Evolutionary conservation across 225 moss, liverwort and hornwort genomes (phyloP), one percentile per base, ranked within the genome.

Genomic region (Asterella californica): DNA sequence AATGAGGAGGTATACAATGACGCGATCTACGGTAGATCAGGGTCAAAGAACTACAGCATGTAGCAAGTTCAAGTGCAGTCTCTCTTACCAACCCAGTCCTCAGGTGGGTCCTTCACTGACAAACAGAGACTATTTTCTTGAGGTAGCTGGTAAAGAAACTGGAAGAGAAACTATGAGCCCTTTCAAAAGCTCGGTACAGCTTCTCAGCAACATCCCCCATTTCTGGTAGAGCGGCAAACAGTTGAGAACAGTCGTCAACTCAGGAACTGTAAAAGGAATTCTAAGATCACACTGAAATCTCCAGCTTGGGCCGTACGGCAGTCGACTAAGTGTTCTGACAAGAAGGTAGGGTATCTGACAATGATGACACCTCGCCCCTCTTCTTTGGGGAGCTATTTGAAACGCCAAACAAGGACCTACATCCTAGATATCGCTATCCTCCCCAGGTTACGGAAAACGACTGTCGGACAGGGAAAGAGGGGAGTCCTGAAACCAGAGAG

Each of bases 141-240:
- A 72, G 49, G 49, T 49, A 27, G 72, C 72, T 72, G 72, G 72
- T 72, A 48, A 72, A 48, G 72, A 27, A 49, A 72, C 27, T 48
- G 72, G 49, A 48, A 72, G 49, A 72, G 48, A 72, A 72, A 72
- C 72, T 72, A 49, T 72, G 29, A 49, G n/a, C 72, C 72, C 49
- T 48, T 72, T 49, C 72, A 49, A 72, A 45, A 72, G 48, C 48
- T 72, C 47, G 72, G 29, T 72, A 72, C 72, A 72, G 47, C 72
- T 72, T 72, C 72, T 72, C 49, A 72, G 48, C 72, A 49, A 72
- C 27, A 72, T 37, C 49, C 72, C 72, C 72, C 49, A 72, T 72
- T 72, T 72, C 72, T 72, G 27, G 72, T 72, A 72, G 29, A 48
- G 72, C 24, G 72, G 72, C 46, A 72, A 72, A 72, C 49, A 72